Base-by-base conservation (phyloP, 768 basidiomycete species). In the Calocera cornea region DNA sequence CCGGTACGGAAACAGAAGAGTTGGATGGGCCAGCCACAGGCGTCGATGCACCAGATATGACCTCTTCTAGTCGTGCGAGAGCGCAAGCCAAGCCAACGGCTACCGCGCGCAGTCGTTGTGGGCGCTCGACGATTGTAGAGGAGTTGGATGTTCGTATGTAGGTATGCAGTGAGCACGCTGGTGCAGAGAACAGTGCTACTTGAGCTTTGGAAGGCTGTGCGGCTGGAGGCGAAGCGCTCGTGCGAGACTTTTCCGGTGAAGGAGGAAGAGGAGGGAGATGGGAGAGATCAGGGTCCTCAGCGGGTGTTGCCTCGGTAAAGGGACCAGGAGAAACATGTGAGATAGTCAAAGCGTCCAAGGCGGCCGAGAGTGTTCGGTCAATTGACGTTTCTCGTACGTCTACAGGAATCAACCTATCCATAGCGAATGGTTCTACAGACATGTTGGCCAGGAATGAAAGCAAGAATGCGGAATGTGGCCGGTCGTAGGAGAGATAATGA, bases 61-160 rank as follows among this genome's bases (percentile, higher is more conserved):
- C 66, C 64, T 79, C 80, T 71, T 90, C 88, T 2, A 93, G 77
- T 64, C 88, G 83, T 7, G 92, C 83, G 22, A 91, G 80, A 0
- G 88, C 90, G 7, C 89, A 88, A 1, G 92, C 83, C 8, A 97
- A 80, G 1, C 95, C 95, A 2, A 90, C 73, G 70, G 87, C 85
- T 64, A 97, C 85, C 0, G 94, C 94, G 64, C 87, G 84, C 31
- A 98, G 78, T 27, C 95, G 85, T 74, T 97, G 90, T 0, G 95
- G 95, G 11, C 92, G 83, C 74, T 98, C 95, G n/a, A 95, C 85
- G 65, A 97, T 87, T 50, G 80, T 79, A 1, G 89, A 90, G 0
- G 80, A 79, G 72, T 92, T 87, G 64, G 83, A 81, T 17, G 86
- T 85, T 17, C 94, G 87, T 66, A 94, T 91, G 72, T 86, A 95